Evolutionary conservation across 495 filamentous ascomycete genomes (phyloP).

Genomic region (Cercophora samala): DNA sequence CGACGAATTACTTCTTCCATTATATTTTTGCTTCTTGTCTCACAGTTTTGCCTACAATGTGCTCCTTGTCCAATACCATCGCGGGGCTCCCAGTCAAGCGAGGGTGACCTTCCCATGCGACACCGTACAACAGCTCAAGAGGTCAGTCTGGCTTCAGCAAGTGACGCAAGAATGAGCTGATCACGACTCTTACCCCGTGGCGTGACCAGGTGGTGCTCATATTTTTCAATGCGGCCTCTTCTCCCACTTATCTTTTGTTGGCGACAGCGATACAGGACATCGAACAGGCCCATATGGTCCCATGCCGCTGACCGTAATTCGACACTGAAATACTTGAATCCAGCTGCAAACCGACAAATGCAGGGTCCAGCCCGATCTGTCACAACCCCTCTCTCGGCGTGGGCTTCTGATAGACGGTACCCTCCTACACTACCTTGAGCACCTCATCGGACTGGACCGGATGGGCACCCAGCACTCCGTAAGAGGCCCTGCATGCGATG

Average conservation of each 20-base stretch:
- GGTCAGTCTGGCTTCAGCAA: neutral
- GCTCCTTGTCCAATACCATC: neutral
- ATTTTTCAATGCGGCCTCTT: neutral
- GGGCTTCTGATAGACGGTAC: neutral
- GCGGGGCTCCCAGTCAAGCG: neutral
- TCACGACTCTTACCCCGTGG: neutral
- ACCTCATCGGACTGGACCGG: neutral
- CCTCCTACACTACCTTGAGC: neutral
- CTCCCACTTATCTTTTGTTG: neutral
- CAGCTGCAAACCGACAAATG: neutral
- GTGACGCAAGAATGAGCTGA: constrained; percentile 12
- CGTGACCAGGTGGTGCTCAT: neutral
- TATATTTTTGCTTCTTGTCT: neutral
- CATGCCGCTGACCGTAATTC: neutral
- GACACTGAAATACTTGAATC: neutral
- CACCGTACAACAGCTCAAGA: neutral
- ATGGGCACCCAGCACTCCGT: neutral
- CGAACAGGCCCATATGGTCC: neutral
- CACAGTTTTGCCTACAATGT: neutral
- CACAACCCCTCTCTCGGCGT: constrained; percentile 1
- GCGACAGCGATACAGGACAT: neutral
- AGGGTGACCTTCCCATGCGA: neutral
- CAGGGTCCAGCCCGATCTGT: constrained; percentile 5
- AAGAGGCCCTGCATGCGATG: constrained; percentile 4
- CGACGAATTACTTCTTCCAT: neutral